These are phyloP conservation scores for Cladosporium sp. DNA, from an alignment of 2,329 filamentous ascomycete species.

Conservation along the genomic window DNA sequence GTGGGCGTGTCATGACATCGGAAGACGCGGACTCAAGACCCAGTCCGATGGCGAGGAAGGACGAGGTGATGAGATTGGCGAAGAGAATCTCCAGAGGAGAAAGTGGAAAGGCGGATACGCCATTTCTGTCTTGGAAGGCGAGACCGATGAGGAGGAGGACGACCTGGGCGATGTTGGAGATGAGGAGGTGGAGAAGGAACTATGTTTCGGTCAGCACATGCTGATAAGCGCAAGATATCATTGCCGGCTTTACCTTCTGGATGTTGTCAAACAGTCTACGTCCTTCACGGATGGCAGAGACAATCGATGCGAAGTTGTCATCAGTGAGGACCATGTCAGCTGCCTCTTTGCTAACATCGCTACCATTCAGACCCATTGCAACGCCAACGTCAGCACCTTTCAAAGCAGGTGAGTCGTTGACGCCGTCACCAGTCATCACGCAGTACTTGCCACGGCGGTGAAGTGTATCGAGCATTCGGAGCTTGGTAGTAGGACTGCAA, in stretches of 20 bases:
- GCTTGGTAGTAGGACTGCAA: conserved; percentile 45
- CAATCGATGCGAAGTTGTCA: conserved; percentile 44
- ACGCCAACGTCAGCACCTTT: conserved; percentile 45
- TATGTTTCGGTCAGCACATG: not conserved
- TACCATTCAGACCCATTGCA: conserved; percentile 42
- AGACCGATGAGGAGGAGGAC: conserved; percentile 45
- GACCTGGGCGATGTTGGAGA: conserved; percentile 46
- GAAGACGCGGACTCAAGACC: conserved; percentile 44
- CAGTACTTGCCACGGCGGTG: conserved; percentile 39
- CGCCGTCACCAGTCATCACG: conserved; percentile 45
- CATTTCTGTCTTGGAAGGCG: conserved; percentile 42
- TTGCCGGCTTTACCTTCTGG: conserved; percentile 30
- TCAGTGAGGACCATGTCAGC: conserved; percentile 44
- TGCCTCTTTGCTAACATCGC: conserved; percentile 43
- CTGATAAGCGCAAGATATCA: not conserved
- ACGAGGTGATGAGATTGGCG: conserved; percentile 46
- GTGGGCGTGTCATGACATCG: conserved; percentile 45
- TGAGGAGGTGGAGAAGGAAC: conserved; percentile 47
- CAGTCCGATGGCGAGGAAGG: conserved; percentile 45
- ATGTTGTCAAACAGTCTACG: conserved; percentile 46
- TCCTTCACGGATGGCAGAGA: conserved; percentile 43
- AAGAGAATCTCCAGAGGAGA: conserved; percentile 46
- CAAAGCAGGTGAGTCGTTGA: conserved; percentile 44
- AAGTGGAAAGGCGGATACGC: conserved; percentile 43
- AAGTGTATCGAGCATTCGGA: conserved; percentile 45